phyloP scores from a whole-genome alignment of 805 yeast genomes.

The Pichia pseudocactophila region DNA sequence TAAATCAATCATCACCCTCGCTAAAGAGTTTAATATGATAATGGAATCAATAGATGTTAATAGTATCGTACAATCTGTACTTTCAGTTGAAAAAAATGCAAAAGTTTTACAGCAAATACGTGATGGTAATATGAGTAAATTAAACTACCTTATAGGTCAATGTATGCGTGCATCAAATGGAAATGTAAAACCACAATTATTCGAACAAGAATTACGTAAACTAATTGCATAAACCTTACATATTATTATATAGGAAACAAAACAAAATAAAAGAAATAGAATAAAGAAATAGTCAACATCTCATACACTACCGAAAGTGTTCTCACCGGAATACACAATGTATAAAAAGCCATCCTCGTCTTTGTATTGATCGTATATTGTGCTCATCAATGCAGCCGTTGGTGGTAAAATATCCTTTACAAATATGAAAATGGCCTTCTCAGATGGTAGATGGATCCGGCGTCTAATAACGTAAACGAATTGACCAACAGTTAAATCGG shows the following conservation, averaged over 20 bases:
- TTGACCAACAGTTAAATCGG: conserved; percentile 94
- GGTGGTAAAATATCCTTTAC: conserved; percentile 97
- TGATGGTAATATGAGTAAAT: conserved; percentile 47
- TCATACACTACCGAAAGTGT: conserved; percentile 95
- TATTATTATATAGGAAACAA: neutral
- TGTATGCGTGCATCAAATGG: conserved; percentile 81
- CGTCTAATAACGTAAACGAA: conserved; percentile 96
- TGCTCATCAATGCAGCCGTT: conserved; percentile 93
- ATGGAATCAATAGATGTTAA: too few relatives aligned
- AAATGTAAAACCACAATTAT: conserved; percentile 27
- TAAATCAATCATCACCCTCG: conserved; percentile 32
- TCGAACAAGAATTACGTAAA: conserved; percentile 17
- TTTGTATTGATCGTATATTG: conserved; percentile 92
- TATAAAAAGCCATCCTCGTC: conserved; percentile 97
- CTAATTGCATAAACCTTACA: neutral
- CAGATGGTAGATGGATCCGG: conserved; percentile 91
- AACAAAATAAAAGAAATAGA: neutral
- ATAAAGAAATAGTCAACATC: neutral
- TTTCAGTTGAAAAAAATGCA: conserved; percentile 26
- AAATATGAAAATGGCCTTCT: conserved; percentile 95
- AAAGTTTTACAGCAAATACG: conserved; percentile 49
- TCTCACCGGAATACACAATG: conserved; percentile 94
- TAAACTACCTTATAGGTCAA: conserved; percentile 75
- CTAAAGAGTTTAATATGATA: conserved; percentile 44
- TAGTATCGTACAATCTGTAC: conserved; percentile 23